Conservation (phyloP, 306 rosid species). For the Comarum palustre region DNA sequence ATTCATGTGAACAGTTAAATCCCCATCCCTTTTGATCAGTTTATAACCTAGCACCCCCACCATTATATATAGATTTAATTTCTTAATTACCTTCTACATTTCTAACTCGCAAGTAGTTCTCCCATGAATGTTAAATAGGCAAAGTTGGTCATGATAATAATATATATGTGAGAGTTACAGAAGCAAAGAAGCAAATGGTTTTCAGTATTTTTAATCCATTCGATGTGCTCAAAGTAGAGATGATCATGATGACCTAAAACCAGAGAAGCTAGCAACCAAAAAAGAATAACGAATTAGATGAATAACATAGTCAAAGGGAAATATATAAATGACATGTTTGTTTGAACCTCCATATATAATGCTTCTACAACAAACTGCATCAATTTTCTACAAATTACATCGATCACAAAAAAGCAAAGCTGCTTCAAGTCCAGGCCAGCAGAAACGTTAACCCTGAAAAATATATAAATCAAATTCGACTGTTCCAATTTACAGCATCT, state of each 20-base stretch:
- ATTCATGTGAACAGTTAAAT: no score
- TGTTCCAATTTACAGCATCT: no score
- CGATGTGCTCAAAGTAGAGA: background rate
- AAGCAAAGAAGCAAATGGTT: background rate
- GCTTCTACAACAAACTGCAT: background rate
- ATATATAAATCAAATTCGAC: background rate
- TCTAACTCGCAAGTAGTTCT: background rate
- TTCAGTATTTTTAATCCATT: background rate
- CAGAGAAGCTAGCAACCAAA: background rate
- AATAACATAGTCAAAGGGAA: background rate
- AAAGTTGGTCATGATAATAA: background rate
- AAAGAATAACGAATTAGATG: background rate
- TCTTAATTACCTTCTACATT: background rate
- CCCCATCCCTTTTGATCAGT: no score
- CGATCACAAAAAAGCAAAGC: conserved; percentile 1
- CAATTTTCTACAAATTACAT: conserved; percentile 1
- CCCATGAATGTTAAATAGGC: background rate
- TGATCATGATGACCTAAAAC: background rate
- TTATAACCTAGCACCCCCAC: no score
- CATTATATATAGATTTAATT: no score
- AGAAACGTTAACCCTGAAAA: conserved; percentile 9
- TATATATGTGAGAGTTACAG: background rate
- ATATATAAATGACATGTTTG: background rate
- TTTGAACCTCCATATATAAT: background rate
- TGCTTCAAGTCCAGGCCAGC: conserved; percentile 7